These are phyloP conservation scores for Protomyces inundatus DNA, from an alignment of 1,139 yeast genomes.

Conservation along the genomic window DNA sequence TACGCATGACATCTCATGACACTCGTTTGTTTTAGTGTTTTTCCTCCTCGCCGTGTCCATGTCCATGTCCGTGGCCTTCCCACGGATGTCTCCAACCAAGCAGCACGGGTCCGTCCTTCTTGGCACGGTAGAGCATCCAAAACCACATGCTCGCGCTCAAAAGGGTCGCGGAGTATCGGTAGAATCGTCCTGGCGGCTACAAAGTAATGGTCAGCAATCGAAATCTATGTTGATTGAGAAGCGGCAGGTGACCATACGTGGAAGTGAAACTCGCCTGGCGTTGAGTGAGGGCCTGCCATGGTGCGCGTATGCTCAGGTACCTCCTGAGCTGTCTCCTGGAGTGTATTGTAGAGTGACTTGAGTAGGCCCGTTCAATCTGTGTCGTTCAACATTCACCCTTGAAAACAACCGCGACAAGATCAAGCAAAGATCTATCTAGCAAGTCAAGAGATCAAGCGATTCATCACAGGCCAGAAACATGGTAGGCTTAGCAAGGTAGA, in stretches of 20 bases:
- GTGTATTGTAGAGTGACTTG: background rate
- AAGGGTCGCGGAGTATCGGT: constrained; percentile 35
- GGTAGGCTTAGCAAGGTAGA: background rate
- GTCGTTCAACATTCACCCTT: background rate
- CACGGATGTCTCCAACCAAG: constrained; percentile 31
- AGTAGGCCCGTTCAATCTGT: too few relatives aligned
- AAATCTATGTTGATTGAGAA: background rate
- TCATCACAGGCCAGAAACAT: background rate
- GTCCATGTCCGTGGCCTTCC: constrained; percentile 27
- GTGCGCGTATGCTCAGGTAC: background rate
- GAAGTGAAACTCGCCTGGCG: constrained; percentile 20
- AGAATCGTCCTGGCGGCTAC: constrained; percentile 19
- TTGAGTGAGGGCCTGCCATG: constrained; percentile 7
- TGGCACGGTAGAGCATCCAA: constrained; percentile 71
- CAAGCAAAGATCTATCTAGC: background rate
- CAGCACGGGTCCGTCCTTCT: constrained; percentile 44
- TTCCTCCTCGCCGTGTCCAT: constrained; percentile 12
- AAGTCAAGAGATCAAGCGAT: background rate
- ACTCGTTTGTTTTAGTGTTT: constrained; percentile 4
- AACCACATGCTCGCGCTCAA: constrained; percentile 86
- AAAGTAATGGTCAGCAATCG: background rate
- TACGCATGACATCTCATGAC: too few relatives aligned
- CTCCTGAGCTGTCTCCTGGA: too few relatives aligned
- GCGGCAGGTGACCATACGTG: constrained; percentile 5
- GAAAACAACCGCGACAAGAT: background rate